phyloP scores from a whole-genome alignment of 2,329 filamentous ascomycete genomes.

The Emmonsia crescens region DNA sequence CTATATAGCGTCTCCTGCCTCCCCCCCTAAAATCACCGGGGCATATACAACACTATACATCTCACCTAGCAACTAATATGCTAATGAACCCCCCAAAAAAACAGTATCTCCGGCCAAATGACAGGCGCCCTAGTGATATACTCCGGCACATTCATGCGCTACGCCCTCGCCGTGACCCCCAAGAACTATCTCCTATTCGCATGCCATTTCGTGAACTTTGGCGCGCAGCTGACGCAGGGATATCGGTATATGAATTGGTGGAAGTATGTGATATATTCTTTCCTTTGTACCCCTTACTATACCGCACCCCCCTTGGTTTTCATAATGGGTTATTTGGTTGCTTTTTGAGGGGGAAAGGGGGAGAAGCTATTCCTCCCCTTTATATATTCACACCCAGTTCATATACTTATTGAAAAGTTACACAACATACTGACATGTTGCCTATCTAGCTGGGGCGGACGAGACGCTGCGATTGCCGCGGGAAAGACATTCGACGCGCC shows the following conservation, averaged over 20 bases:
- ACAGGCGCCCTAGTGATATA: slow-evolving; percentile 51
- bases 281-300: too few relatives aligned
- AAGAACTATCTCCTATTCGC: slow-evolving; percentile 59
- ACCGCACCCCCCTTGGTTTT: too few relatives aligned
- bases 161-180: slow-evolving; percentile 51
- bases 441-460: slow-evolving; percentile 31
- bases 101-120: slow-evolving; percentile 55
- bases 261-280: slow-evolving; percentile 32
- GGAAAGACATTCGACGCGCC: slow-evolving; percentile 7
- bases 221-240: slow-evolving; percentile 49
- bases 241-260: slow-evolving; percentile 54
- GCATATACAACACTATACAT: neutral
- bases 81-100: neutral
- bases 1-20: too few relatives aligned
- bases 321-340: too few relatives aligned
- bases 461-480: slow-evolving; percentile 29
- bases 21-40: too few relatives aligned
- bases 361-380: too few relatives aligned
- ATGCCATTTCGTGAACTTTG: slow-evolving; percentile 56
- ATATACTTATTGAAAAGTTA: neutral
- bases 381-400: neutral
- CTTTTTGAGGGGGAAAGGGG: too few relatives aligned
- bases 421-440: neutral
- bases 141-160: slow-evolving; percentile 56
- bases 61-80: neutral